A percentile compares a stretch with the other conserved stretches of the same genome.
phyloP scores from a whole-genome alignment of 1,284 basidiomycete species.

The Paramarasmius palmivorus region DNA sequence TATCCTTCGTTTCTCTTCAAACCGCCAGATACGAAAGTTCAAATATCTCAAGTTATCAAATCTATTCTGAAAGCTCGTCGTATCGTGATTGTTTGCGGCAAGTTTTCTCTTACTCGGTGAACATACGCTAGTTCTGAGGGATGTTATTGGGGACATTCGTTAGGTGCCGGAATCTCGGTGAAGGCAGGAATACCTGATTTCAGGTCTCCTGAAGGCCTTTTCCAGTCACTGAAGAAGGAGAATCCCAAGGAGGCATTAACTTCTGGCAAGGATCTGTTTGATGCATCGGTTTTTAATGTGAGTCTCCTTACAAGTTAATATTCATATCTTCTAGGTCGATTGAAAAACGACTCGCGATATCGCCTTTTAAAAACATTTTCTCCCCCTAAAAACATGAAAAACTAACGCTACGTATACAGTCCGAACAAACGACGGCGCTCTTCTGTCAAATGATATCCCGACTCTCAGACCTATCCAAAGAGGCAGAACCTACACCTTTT shows the following conservation, averaged over 20 bases:
- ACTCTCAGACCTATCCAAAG: slow-evolving; percentile 72
- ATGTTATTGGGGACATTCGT: slow-evolving; percentile 8
- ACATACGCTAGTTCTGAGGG: slow-evolving; percentile 8
- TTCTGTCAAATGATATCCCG: slow-evolving; percentile 91
- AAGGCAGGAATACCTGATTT: slow-evolving; percentile 93
- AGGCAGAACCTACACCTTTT: slow-evolving; percentile 82
- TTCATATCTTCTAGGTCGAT: background rate
- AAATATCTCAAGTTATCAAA: slow-evolving; percentile 55
- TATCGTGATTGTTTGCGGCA: slow-evolving; percentile 86
- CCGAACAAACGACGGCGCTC: slow-evolving; percentile 71
- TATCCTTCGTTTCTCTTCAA: slow-evolving; percentile 38
- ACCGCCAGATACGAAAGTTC: slow-evolving; percentile 31
- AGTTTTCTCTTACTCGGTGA: slow-evolving; percentile 27
- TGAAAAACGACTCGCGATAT: background rate
- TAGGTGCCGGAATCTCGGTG: slow-evolving; percentile 92
- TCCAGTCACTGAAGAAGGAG: slow-evolving; percentile 76
- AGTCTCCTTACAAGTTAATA: slow-evolving; percentile 31
- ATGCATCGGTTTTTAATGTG: slow-evolving; percentile 88
- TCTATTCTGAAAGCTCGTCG: slow-evolving; percentile 77
- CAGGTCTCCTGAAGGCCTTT: slow-evolving; percentile 81
- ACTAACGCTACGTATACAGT: slow-evolving; percentile 41
- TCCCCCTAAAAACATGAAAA: background rate
- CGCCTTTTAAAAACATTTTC: background rate
- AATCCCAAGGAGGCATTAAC: slow-evolving; percentile 71
- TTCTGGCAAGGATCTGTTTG: slow-evolving; percentile 89